Evolutionary conservation across 129 eudicot genomes (phyloP).

Genomic region (Helichrysum umbraculigerum): DNA sequence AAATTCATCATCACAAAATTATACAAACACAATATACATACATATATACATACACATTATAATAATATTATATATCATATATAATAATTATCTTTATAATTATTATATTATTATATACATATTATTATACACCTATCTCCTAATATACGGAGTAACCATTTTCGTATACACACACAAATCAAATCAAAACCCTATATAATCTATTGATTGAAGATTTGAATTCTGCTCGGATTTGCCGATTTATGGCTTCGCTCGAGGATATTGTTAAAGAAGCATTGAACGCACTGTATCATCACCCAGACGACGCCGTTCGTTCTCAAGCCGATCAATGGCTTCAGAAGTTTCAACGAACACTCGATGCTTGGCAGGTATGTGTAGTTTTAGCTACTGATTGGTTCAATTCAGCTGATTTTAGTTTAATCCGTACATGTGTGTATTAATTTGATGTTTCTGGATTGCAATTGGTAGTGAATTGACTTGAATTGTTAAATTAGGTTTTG

Average conservation of each 20-base stretch:
- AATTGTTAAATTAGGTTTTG: background rate
- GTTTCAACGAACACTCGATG: conserved; percentile 93
- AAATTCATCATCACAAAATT: background rate
- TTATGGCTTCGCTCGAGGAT: conserved; percentile 65
- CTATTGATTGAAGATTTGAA: background rate
- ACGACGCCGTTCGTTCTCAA: conserved; percentile 86
- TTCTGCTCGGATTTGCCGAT: conserved; percentile 2
- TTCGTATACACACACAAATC: background rate
- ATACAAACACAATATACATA: background rate
- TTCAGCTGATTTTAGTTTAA: background rate
- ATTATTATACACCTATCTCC: background rate
- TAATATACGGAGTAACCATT: background rate
- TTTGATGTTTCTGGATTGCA: background rate
- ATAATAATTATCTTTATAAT: conserved; percentile 12
- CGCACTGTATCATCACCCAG: conserved; percentile 96
- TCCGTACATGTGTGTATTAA: background rate
- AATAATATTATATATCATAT: background rate
- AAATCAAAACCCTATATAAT: conserved; percentile 26
- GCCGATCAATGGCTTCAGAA: conserved; percentile 99
- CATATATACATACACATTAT: background rate
- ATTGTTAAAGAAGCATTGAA: conserved; percentile 97
- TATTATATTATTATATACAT: background rate
- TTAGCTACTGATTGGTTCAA: background rate
- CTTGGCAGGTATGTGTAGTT: conserved; percentile 79
- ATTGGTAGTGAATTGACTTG: background rate